These are phyloP conservation scores for Conoideocrella luteorostrata DNA, from an alignment of 2,329 filamentous ascomycete species.

Conservation along the genomic window DNA sequence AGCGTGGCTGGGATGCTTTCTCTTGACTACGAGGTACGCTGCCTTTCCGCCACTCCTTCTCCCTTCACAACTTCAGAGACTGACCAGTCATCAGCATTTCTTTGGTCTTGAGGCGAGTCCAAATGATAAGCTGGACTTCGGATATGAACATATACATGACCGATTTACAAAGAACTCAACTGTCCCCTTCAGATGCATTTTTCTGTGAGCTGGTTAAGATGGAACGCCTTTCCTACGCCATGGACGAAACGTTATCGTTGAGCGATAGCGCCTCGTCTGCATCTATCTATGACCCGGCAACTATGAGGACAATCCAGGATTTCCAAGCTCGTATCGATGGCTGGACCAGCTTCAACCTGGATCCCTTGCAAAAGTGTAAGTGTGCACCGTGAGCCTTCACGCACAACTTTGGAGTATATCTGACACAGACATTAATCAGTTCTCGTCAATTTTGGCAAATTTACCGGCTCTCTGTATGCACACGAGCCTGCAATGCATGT, in stretches of 20 bases:
- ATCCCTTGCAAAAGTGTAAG: constrained; percentile 4
- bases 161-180: neutral
- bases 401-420: neutral
- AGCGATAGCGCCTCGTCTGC: neutral
- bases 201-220: constrained; percentile 5
- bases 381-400: neutral
- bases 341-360: neutral
- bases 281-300: neutral
- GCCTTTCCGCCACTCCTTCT: neutral
- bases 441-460: constrained; percentile 4
- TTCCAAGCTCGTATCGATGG: constrained; percentile 1
- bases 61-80: neutral
- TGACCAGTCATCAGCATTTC: neutral
- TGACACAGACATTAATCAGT: neutral
- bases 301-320: neutral
- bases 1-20: constrained; percentile 7
- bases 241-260: neutral
- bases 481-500: constrained; percentile 7
- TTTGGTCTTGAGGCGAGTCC: constrained; percentile 2
- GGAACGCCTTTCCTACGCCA: constrained; percentile 1
- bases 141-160: constrained; percentile 2
- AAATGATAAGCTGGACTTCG: constrained; percentile 1
- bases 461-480: constrained; percentile 2
- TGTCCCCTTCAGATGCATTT: constrained; percentile 3
- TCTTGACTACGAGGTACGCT: constrained; percentile 2